Evolutionary conservation across 164 flowering plant species (phyloP).

Genomic region (Cinnamomum micranthum): DNA sequence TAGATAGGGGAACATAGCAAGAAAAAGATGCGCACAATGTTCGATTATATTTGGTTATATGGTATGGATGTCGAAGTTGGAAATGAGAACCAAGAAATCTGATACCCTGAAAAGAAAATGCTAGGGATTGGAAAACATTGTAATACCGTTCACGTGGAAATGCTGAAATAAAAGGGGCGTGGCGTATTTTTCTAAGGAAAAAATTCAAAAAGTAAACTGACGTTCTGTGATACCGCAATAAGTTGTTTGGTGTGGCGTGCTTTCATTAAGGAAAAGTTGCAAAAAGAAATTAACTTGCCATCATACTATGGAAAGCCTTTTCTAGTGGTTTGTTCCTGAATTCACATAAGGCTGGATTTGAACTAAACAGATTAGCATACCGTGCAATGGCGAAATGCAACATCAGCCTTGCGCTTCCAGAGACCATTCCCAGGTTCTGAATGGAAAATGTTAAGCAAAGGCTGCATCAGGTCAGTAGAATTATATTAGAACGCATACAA

Average conservation of each 20-base stretch:
- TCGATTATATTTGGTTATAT: neutral
- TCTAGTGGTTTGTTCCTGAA: no score
- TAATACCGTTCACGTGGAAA: no score
- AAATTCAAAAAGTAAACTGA: no score
- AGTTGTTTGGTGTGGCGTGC: no score
- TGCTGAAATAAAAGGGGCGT: no score
- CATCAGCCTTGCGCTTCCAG: slow-evolving; percentile 92
- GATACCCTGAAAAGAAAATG: neutral
- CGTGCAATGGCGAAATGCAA: slow-evolving; percentile 65
- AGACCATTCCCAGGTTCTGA: slow-evolving; percentile 75
- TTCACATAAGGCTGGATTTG: neutral
- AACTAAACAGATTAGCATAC: slow-evolving; percentile 31
- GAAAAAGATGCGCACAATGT: neutral
- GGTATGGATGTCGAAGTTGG: neutral
- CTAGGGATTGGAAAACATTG: neutral
- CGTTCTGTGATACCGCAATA: no score
- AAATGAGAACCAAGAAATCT: neutral
- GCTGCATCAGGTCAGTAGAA: slow-evolving; percentile 45
- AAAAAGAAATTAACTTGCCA: no score
- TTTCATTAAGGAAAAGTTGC: no score
- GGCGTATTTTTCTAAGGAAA: no score
- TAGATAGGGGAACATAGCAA: neutral
- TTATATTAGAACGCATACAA: neutral
- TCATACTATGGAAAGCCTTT: no score
- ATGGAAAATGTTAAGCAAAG: slow-evolving; percentile 69